Evolutionary conservation across 257 asterid genomes (phyloP), one percentile per base, ranked within the genome.

Genomic region (Ophiorrhiza pumila): DNA sequence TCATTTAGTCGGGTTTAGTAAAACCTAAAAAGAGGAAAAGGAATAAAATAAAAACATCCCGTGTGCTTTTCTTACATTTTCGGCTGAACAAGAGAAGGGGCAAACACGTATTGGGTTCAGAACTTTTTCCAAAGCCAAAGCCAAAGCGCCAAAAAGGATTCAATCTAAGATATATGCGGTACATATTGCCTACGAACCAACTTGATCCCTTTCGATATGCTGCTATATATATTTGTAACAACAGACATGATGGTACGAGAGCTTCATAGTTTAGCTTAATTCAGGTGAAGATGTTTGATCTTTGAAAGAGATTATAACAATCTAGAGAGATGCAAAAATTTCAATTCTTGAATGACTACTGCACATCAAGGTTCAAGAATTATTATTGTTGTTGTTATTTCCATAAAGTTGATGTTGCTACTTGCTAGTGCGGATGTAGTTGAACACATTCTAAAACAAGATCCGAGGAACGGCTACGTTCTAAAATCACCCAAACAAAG

Each of bases 381-480:
- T 63, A 37, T 37, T 37, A 7, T 37, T 37, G 7, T 2, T 6
- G 42, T 37, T 56, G 10, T 8, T 11, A n/a, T 55, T 25, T 23
- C 25, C 27, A 4, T 7, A 45, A 45, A 45, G 2, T 23, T 23
- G 13, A 25, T 23, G 17, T 5, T 11, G 25, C 18, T 11, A 8
- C n/a, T 2, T 10, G 39, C 22, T 29, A 58, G 64, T 27, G 29
- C 39, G 5, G 17, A n/a, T 23, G 58, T 52, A 1, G 6, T 25
- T 10, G 2, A 29, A 27, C 37, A 58, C 10, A 58, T 58, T 27
- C 64, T 13, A 3, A 13, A 49, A 52, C 68, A 63, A 53, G 37
- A 45, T 64, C 53, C 29, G 66, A 71, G 68, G 73, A 64, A 71
- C 72, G 76, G 76, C 68, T 64, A 32, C 67, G 42, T 15, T 23